Evolutionary conservation across 1,284 basidiomycete genomes (phyloP), one percentile per base, ranked within the genome.

Genomic region (Naganishia albida): DNA sequence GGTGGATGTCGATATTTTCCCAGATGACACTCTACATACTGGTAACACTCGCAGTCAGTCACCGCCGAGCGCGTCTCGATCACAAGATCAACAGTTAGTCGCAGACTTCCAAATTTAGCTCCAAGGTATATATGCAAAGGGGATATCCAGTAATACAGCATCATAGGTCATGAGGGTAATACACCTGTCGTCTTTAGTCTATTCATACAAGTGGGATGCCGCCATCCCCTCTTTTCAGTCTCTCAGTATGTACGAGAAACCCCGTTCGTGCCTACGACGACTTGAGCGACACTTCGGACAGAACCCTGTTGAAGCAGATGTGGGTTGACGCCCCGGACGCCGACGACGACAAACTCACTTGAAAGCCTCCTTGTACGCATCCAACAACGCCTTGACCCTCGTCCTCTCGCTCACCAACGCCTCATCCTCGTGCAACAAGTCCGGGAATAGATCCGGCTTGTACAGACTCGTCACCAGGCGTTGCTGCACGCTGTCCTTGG

Each of bases 281-380:
- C 72, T 80, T 80, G 59, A 78, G 69, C 23, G 75, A 75, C 15
- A 79, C 78, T 68, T 80, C 79, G 66, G 73, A 73, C 28, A 80
- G 68, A 40, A 80, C 77, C 66, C 70, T 71, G 64, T 18, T 49
- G 16, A 40, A 30, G 43, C 26, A 23, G 25, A 54, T 3, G 15
- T n/a, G n/a, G n/a, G n/a, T n/a, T n/a, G n/a, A n/a, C n/a, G n/a
- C 18, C 12, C 15, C 6, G 2, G 12, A 18, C 15, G 7, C 20
- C 25, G 39, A 30, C n/a, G 18, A 53, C 1, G 16, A 6, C 10
- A 25, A 69, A 34, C 70, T 43, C 38, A 71, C 80, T 88, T 91
- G 82, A 98, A 98, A 40, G 95, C 95, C 72, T 96, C 94, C 82
- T 89, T 93, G 81, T 99, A 99, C 15, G 95, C 95, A 74, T 97